phyloP scores from a whole-genome alignment of 495 filamentous ascomycete species.

The Trichodelitschia bisporula region DNA sequence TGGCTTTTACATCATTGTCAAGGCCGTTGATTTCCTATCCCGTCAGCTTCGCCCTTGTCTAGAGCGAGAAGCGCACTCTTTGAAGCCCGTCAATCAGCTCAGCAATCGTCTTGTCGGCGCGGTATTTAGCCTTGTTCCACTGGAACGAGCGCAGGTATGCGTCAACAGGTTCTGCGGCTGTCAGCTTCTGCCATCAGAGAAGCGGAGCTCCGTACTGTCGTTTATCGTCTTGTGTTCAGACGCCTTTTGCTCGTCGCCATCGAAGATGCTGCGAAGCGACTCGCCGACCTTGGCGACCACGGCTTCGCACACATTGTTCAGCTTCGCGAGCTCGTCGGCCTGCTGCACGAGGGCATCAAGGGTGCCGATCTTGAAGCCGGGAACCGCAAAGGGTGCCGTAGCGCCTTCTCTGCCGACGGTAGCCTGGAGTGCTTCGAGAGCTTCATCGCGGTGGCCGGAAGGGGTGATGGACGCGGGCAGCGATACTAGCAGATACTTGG shows the following conservation, averaged over 20 bases:
- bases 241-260: slow-evolving; percentile 60
- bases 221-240: slow-evolving; percentile 81
- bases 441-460: slow-evolving; percentile 55
- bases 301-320: slow-evolving; percentile 50
- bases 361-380: slow-evolving; percentile 92
- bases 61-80: slow-evolving; percentile 43
- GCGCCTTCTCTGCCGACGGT: slow-evolving; percentile 53
- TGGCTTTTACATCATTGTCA: slow-evolving; percentile 83
- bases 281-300: slow-evolving; percentile 79
- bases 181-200: not conserved
- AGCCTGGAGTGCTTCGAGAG: slow-evolving; percentile 39
- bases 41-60: not conserved
- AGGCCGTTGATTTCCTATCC: slow-evolving; percentile 55
- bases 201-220: slow-evolving; percentile 42
- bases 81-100: slow-evolving; percentile 70
- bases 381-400: slow-evolving; percentile 56
- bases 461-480: slow-evolving; percentile 49
- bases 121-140: slow-evolving; percentile 95
- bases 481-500: slow-evolving; percentile 38
- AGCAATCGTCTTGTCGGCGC: slow-evolving; percentile 64
- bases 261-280: slow-evolving; percentile 52
- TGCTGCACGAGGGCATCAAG: slow-evolving; percentile 91
- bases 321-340: slow-evolving; percentile 82
- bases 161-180: slow-evolving; percentile 57
- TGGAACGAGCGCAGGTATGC: slow-evolving; percentile 71